Conservation (phyloP, 2,329 filamentous ascomycete genomes). For the Curvularia sp. region DNA sequence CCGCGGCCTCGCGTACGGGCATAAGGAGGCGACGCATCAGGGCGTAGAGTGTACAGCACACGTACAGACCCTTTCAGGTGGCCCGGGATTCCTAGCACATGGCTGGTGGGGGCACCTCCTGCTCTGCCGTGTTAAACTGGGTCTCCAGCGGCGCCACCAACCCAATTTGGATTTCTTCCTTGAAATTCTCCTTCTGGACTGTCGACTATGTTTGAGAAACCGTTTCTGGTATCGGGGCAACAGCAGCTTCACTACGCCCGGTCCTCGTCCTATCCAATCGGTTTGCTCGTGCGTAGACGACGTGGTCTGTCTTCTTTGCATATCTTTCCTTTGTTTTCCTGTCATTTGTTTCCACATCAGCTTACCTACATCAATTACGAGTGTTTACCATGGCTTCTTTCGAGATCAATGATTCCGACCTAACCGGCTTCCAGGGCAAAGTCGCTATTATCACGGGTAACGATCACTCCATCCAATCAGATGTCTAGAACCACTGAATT, state of each 20-base stretch:
- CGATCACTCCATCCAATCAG: neutral
- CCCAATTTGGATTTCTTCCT: constrained; percentile 4
- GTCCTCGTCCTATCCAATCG: constrained; percentile 4
- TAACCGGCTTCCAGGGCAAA: constrained; percentile 29
- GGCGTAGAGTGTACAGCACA: neutral
- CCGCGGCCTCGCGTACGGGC: neutral
- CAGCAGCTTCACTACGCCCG: constrained; percentile 7
- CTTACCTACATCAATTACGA: constrained; percentile 4
- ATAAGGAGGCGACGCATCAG: neutral
- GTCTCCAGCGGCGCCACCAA: neutral
- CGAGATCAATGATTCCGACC: constrained; percentile 30
- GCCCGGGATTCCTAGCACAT: neutral
- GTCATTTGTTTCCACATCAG: neutral
- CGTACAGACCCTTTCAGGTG: neutral
- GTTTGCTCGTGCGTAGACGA: constrained; percentile 2
- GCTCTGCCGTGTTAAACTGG: constrained; percentile 13
- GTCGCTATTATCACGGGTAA: constrained; percentile 32
- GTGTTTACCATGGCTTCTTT: constrained; percentile 27
- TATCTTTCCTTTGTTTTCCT: constrained; percentile 10
- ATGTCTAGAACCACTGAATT: neutral
- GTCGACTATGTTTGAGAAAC: constrained; percentile 11
- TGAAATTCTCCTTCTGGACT: constrained; percentile 6
- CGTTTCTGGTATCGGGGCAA: constrained; percentile 4
- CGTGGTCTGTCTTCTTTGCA: constrained; percentile 5
- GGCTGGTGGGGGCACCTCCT: constrained; percentile 6